Evolutionary conservation across 495 filamentous ascomycete species (phyloP), one percentile per base, ranked within the genome.

Genomic region (Penicillium maclennaniae): DNA sequence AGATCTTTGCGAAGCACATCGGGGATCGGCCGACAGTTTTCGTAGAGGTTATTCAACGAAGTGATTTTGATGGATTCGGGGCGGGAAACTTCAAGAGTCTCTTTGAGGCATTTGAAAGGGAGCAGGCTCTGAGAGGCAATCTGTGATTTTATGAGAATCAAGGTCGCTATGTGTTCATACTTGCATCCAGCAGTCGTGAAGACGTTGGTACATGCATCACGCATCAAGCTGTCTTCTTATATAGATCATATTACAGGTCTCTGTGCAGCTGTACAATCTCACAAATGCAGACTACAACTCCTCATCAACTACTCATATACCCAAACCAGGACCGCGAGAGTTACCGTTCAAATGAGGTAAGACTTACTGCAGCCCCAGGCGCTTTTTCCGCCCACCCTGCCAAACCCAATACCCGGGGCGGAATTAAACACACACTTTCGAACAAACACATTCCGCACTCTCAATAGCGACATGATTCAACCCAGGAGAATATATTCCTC

Each of bases 1-100:
- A 89, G 72, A 77, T 92, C 19, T 92, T 92, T 66, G 88, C 88
- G 15, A 89, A 89, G 75, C 89, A 87, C 47, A 58, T 95, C 43
- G 82, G 91, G 73, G 89, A 93, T 66, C 77, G 89, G 4, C 91
- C 89, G 16, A 93, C 90, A 4, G 87, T 92, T 15, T 92, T 93
- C 65, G 72, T 92, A 36, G 89, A 95, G 77, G 85, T 92, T 52
- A 92, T 95, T 57, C 86, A 92, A 67, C 73, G 88, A 20, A 79
- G 86, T 52, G 79, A 86, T 38, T 93, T 93, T 68, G 79, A 85
- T 42, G 89, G 90, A 0, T 93, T 95, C 61, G 88, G 89, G 7
- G 89, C 88, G 0, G 89, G 89, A 7, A 92, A 93, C 63, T 92
- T 92, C 68, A 92, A 88, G 79, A 86, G 81, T 58, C 57, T 92